These are phyloP conservation scores for Lactifluus pinguis DNA, from an alignment of 768 basidiomycete genomes.

Conservation along the genomic window DNA sequence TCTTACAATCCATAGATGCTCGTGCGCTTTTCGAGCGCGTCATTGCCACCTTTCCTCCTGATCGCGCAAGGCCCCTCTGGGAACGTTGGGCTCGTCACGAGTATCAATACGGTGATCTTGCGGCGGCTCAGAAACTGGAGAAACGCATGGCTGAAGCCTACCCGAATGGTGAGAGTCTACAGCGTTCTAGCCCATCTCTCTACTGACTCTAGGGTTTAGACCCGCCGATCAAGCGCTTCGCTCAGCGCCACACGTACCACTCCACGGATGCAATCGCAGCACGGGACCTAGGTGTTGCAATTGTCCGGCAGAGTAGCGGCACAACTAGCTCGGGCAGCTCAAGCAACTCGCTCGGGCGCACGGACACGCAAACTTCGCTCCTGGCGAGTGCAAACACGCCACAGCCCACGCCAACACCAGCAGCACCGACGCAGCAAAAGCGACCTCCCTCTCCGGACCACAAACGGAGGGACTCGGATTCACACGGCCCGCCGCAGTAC, in stretches of 20 bases:
- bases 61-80: conserved; percentile 82
- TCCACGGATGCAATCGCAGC: conserved; percentile 83
- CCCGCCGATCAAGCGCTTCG: conserved; percentile 84
- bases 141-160: conserved; percentile 83
- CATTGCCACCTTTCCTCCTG: conserved; percentile 65
- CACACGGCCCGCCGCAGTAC: conserved; percentile 31
- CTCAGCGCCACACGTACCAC: conserved; percentile 75
- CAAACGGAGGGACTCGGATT: conserved; percentile 35
- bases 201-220: conserved; percentile 39
- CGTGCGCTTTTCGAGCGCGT: conserved; percentile 91
- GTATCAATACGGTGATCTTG: conserved; percentile 90
- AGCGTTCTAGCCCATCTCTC: not conserved
- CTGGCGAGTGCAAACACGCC: conserved; percentile 23
- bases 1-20: conserved; percentile 53
- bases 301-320: conserved; percentile 28
- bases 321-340: conserved; percentile 14
- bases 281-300: conserved; percentile 77
- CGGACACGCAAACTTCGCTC: conserved; percentile 17
- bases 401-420: conserved; percentile 31
- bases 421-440: conserved; percentile 25
- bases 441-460: conserved; percentile 28
- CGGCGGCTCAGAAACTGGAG: conserved; percentile 82
- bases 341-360: conserved; percentile 17
- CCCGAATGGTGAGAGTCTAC: conserved; percentile 53
- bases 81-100: conserved; percentile 94